Evolutionary conservation across 2,329 filamentous ascomycete species (phyloP).

Genomic region (Colletotrichum sp.): DNA sequence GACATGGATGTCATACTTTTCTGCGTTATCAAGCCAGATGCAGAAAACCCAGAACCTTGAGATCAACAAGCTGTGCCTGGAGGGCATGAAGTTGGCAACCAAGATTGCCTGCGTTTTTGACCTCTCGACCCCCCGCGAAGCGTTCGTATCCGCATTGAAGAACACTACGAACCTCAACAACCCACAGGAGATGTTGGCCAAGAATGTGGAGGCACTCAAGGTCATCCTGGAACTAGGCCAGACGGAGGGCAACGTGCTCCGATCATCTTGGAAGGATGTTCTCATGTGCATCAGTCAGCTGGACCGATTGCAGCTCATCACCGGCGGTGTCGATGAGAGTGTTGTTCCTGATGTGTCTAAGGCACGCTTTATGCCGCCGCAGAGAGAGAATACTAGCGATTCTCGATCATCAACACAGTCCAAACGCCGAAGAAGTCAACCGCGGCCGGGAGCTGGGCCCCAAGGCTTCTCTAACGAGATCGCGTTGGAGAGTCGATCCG

Average conservation of each 20-base stretch:
- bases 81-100: slow-evolving; percentile 93
- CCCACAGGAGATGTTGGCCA: slow-evolving; percentile 90
- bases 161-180: slow-evolving; percentile 97
- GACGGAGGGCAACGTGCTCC: slow-evolving; percentile 88
- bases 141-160: slow-evolving; percentile 90
- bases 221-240: slow-evolving; percentile 90
- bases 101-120: slow-evolving; percentile 94
- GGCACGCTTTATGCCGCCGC: slow-evolving; percentile 71
- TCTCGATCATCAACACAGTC: slow-evolving; percentile 73
- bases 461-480: slow-evolving; percentile 78
- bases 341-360: slow-evolving; percentile 91
- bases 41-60: slow-evolving; percentile 94
- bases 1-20: slow-evolving; percentile 99
- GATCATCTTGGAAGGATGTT: slow-evolving; percentile 93
- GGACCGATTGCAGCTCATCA: slow-evolving; percentile 93
- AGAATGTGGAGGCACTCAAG: slow-evolving; percentile 95
- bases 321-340: slow-evolving; percentile 91
- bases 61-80: slow-evolving; percentile 89
- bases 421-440: slow-evolving; percentile 40
- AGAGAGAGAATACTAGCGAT: slow-evolving; percentile 58
- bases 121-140: slow-evolving; percentile 88
- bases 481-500: slow-evolving; percentile 88
- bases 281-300: slow-evolving; percentile 95
- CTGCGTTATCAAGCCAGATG: slow-evolving; percentile 89
- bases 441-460: slow-evolving; percentile 62